phyloP scores from a whole-genome alignment of 495 filamentous ascomycete genomes.

The Neurospora sp. region DNA sequence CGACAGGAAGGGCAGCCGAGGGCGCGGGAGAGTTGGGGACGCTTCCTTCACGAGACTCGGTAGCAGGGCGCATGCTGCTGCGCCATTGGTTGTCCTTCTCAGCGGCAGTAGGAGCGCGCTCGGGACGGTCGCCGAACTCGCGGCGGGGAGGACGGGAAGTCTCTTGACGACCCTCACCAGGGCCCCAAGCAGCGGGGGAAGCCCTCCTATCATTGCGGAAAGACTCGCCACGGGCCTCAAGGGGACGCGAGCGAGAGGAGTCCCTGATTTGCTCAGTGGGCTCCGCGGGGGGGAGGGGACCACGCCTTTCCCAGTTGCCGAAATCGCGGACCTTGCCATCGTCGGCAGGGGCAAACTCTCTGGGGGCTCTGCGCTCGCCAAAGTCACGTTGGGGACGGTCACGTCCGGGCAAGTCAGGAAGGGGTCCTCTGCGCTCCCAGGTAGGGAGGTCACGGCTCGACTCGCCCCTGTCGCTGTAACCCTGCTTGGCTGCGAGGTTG shows the following conservation, averaged over 20 bases:
- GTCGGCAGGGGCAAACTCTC: slow-evolving; percentile 34
- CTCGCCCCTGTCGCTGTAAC: slow-evolving; percentile 34
- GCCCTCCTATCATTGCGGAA: slow-evolving; percentile 49
- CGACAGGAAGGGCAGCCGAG: slow-evolving; percentile 41
- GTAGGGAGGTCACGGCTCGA: slow-evolving; percentile 57
- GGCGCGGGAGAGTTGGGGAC: slow-evolving; percentile 57
- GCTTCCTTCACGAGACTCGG: slow-evolving; percentile 42
- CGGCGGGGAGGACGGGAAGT: slow-evolving; percentile 67
- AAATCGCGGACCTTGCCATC: slow-evolving; percentile 84
- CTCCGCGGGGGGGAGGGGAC: slow-evolving; percentile 54
- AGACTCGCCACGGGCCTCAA: slow-evolving; percentile 42
- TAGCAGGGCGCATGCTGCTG: slow-evolving; percentile 60
- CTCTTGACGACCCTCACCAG: slow-evolving; percentile 36
- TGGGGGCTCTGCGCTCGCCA: slow-evolving; percentile 29
- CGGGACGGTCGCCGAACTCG: slow-evolving; percentile 65
- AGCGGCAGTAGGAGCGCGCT: slow-evolving; percentile 70
- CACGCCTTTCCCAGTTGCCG: slow-evolving; percentile 90
- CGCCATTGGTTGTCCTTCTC: slow-evolving; percentile 85
- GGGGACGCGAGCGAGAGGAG: slow-evolving; percentile 57
- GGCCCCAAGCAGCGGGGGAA: slow-evolving; percentile 72
- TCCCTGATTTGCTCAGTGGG: slow-evolving; percentile 45
- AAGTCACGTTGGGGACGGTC: slow-evolving; percentile 41
- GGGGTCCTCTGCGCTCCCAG: slow-evolving; percentile 80
- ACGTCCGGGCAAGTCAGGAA: slow-evolving; percentile 55
- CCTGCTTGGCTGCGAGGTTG: slow-evolving; percentile 60